Percentiles rank a stretch among this genome's conserved stretches.
phyloP scores from a whole-genome alignment of 2,329 filamentous ascomycete genomes.

The Erysiphe pulchra region DNA sequence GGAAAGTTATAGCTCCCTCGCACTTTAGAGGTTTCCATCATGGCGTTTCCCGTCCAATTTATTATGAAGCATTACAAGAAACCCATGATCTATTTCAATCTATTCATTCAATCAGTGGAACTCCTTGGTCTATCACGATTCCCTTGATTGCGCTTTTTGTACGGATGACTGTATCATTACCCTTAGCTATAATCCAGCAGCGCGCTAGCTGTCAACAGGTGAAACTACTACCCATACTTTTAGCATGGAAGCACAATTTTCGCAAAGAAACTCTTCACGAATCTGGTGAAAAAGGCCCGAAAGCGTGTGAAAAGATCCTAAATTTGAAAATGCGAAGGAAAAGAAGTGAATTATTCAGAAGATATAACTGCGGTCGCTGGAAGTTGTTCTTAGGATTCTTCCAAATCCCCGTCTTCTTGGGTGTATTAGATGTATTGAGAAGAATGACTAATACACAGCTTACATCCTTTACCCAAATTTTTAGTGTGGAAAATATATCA shows the following conservation, averaged over 20 bases:
- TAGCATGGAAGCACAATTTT: conserved; percentile 14
- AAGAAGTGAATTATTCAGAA: conserved; percentile 11
- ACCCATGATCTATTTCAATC: conserved; percentile 21
- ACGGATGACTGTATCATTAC: conserved; percentile 21
- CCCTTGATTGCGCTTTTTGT: conserved; percentile 26
- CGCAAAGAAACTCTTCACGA: conserved; percentile 9
- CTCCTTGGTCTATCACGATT: conserved; percentile 28
- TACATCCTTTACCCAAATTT: not conserved
- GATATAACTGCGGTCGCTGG: conserved; percentile 14
- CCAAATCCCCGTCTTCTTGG: conserved; percentile 21
- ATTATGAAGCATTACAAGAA: conserved; percentile 13
- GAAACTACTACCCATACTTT: conserved; percentile 18
- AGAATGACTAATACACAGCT: conserved; percentile 18
- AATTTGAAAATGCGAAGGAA: conserved; percentile 8
- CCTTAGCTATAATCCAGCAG: conserved; percentile 19
- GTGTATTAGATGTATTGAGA: conserved; percentile 21
- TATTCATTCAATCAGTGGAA: conserved; percentile 22
- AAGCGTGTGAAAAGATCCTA: conserved; percentile 2
- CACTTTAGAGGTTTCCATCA: conserved; percentile 21
- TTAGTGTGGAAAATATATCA: not conserved
- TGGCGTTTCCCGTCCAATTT: conserved; percentile 18
- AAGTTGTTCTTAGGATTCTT: conserved; percentile 14
- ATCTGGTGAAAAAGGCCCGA: conserved; percentile 8
- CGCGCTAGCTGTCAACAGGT: conserved; percentile 16
- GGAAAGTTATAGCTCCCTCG: conserved; percentile 4